Evolutionary conservation across 768 basidiomycete species (phyloP), one percentile per base, ranked within the genome.

Genomic region (Cystobasidiopsis lactophilus): DNA sequence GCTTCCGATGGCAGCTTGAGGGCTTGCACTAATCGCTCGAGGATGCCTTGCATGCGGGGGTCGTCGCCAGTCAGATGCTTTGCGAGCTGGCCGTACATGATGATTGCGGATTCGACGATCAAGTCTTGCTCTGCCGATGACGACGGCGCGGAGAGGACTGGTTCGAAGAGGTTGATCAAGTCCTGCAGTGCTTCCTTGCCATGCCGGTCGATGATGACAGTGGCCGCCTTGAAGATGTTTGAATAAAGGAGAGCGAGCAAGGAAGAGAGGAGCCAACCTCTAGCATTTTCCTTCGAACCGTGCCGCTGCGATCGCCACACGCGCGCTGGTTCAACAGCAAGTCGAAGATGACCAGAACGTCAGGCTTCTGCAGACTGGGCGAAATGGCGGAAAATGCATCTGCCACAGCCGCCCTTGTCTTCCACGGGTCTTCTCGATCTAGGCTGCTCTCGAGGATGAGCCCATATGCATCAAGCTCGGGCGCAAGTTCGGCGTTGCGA

Each of bases 1-100:
- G 89, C 80, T 64, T 98, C 93, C 2, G 88, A 77, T 0, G 91
- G 93, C 0, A 89, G 96, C 66, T 80, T 81, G 53, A 98, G 71
- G 1, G 91, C 85, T 30, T 83, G 82, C 7, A 91, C 76, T 19
- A 96, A 71, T 10, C 86, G 72, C 56, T 85, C 77, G 9, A 95
- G 80, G 56, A 95, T 82, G 11, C 69, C 66, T 0, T 83, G 80
- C 40, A 93, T 77, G 1, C 88, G 79, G 3, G 71, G 57, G 64
- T 95, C 88, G 0, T 75, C 73, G 2, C 77, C 67, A 46, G 83
- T 76, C 40, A 98, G 71, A 67, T 95, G 88, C 5, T 82, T 73
- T 5, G 91, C 91, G 7, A 88, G 76, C 18, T 89, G 79, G 53
- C 91, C 91, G 58, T 95, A 84, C 5, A 95, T 73, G 62, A 96